Evolutionary conservation across 352 stramenopile genomes (phyloP).

Genomic region (Peronospora farinosa): DNA sequence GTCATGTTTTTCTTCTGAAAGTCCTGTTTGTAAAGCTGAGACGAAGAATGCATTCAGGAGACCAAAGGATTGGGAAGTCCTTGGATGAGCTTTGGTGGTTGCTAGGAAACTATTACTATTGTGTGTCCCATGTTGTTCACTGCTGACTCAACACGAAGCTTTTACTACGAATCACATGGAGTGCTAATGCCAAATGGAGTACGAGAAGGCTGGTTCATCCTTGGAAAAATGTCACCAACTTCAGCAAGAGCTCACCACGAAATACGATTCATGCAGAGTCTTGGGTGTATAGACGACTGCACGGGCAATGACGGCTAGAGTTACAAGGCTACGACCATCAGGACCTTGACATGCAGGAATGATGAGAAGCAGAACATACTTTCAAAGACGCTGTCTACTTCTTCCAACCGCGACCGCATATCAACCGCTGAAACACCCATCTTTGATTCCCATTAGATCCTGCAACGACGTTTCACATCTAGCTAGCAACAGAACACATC

Average conservation of each 20-base stretch:
- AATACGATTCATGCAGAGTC: constrained; percentile 35
- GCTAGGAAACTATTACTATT: no score
- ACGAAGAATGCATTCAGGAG: no score
- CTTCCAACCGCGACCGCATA: no score
- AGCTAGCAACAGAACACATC: constrained; percentile 9
- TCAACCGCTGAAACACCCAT: no score
- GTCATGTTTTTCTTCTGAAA: constrained; percentile 1
- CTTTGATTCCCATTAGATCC: no score
- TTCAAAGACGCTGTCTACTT: no score
- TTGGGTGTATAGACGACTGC: constrained; percentile 65
- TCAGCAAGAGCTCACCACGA: constrained; percentile 50
- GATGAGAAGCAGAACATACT: constrained; percentile 30
- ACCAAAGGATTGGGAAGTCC: no score
- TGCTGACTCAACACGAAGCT: no score
- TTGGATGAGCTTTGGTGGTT: no score
- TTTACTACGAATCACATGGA: not conserved
- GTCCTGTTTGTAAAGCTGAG: no score
- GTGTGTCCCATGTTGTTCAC: no score
- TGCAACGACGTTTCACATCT: constrained; percentile 10
- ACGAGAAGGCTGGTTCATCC: constrained; percentile 47
- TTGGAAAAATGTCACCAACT: constrained; percentile 61
- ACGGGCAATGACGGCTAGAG: constrained; percentile 31
- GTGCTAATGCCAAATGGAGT: constrained; percentile 33
- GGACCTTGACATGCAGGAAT: constrained; percentile 32
- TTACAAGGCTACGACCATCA: constrained; percentile 22